phyloP scores from a whole-genome alignment of 2,329 filamentous ascomycete genomes.

The Hypocrella siamensis region DNA sequence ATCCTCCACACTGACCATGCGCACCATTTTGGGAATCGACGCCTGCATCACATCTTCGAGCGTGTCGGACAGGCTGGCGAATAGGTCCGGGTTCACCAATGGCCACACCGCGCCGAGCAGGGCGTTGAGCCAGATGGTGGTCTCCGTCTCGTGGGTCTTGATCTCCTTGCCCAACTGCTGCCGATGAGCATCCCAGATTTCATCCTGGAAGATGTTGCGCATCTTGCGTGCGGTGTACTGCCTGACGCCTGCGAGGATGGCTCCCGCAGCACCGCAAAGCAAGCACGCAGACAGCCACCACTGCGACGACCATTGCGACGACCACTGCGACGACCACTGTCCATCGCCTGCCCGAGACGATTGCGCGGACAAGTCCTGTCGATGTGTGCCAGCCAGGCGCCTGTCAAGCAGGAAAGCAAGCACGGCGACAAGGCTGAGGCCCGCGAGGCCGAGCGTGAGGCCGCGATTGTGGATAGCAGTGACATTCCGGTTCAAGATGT shows the following conservation, averaged over 20 bases:
- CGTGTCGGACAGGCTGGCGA: constrained; percentile 50
- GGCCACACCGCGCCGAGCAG: constrained; percentile 55
- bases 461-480: constrained; percentile 15
- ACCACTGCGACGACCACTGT: too few relatives aligned
- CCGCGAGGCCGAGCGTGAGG: constrained; percentile 19
- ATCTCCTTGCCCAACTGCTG: constrained; percentile 29
- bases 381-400: not conserved
- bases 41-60: constrained; percentile 73
- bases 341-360: too few relatives aligned
- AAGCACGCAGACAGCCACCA: not conserved
- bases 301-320: constrained; percentile 10
- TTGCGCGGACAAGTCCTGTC: constrained; percentile 2
- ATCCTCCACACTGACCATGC: constrained; percentile 63
- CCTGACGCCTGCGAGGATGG: constrained; percentile 29
- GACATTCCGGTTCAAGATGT: constrained; percentile 19
- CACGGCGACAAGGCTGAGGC: constrained; percentile 15
- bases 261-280: constrained; percentile 13
- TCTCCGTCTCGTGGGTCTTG: constrained; percentile 34
- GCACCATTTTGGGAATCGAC: constrained; percentile 49
- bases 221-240: constrained; percentile 48
- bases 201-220: constrained; percentile 47
- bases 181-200: constrained; percentile 51
- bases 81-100: constrained; percentile 60
- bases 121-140: constrained; percentile 60
- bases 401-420: constrained; percentile 5